Conservation (phyloP, 2,329 filamentous ascomycete genomes). For the Apiospora rasikravindrae region DNA sequence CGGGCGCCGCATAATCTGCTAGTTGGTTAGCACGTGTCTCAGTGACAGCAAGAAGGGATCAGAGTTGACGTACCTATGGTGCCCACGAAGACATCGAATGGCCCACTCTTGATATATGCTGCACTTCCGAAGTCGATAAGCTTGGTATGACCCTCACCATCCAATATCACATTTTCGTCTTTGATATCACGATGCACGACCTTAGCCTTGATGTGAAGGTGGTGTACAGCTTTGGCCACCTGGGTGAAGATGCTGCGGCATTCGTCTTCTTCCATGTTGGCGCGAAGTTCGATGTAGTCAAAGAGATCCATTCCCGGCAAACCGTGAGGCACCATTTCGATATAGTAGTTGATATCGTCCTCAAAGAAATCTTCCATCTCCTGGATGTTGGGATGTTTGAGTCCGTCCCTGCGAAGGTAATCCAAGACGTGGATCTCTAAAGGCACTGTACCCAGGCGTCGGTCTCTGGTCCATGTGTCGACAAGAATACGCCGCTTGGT, state of each 20-base stretch:
- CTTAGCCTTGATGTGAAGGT: conserved; percentile 86
- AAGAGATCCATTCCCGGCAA: conserved; percentile 98
- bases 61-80: conserved; percentile 80
- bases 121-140: conserved; percentile 98
- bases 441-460: conserved; percentile 90
- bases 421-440: conserved; percentile 97
- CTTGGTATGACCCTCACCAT: conserved; percentile 94
- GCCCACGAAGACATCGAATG: conserved; percentile 98
- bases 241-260: conserved; percentile 95
- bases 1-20: conserved; percentile 95
- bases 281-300: conserved; percentile 95
- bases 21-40: conserved; percentile 22
- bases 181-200: conserved; percentile 99
- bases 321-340: conserved; percentile 96
- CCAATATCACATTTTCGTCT: conserved; percentile 95
- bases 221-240: conserved; percentile 86
- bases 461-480: conserved; percentile 96
- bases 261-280: conserved; percentile 95
- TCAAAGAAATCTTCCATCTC: conserved; percentile 78
- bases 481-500: conserved; percentile 96
- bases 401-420: conserved; percentile 78
- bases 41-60: background rate
- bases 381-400: conserved; percentile 71
- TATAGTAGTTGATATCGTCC: conserved; percentile 94
- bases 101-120: conserved; percentile 96